Evolutionary conservation across 441 rosid genomes (phyloP), one percentile per base, ranked within the genome.

Genomic region (Euphorbia corollata): DNA sequence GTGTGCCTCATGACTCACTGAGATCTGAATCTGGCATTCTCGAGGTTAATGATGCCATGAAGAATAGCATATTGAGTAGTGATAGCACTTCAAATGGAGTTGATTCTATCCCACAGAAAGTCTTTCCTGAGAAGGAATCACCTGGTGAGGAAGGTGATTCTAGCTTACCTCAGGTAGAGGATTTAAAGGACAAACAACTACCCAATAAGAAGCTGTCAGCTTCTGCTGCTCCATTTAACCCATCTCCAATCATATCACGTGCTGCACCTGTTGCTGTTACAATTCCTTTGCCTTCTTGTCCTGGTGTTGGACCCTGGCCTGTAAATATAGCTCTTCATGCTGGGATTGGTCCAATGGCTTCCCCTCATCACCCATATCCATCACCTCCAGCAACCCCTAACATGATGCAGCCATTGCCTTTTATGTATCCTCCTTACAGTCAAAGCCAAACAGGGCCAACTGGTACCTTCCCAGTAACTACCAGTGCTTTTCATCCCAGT

Each of bases 201-300:
- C 84, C 87, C 55, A 85, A 81, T 75, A 89, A 82, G 79, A 93
- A 91, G 80, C 76, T 93, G 71, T 93, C 99, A 55, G 99, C 99
- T 59, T 93, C 97, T 34, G 99, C 99, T 59, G 92, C 85, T 63
- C 99, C 99, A 56, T 90, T 90, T 70, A 90, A 86, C 77, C 99
- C 99, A 60, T 82, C 96, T 53, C 80, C 86, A 65, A 72, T 82
- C 24, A 70, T 85, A 69, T 73, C 87, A 68, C 93, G 93, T 63
- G 80, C 85, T 82, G 68, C 86, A 19, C 86, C 93, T 12, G 76
- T 78, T 59, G 67, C 86, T 70, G 77, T 92, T 82, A 95, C 76
- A 70, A 80, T 95, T 56, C 68, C 86, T 50, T 79, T 80, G 63
- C 87, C 88, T 72, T 70, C 85, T 74, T 74, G 83, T 57, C 85